Base-by-base conservation (phyloP, 805 yeast genomes). In the Sugiyamaella chiloensis region DNA sequence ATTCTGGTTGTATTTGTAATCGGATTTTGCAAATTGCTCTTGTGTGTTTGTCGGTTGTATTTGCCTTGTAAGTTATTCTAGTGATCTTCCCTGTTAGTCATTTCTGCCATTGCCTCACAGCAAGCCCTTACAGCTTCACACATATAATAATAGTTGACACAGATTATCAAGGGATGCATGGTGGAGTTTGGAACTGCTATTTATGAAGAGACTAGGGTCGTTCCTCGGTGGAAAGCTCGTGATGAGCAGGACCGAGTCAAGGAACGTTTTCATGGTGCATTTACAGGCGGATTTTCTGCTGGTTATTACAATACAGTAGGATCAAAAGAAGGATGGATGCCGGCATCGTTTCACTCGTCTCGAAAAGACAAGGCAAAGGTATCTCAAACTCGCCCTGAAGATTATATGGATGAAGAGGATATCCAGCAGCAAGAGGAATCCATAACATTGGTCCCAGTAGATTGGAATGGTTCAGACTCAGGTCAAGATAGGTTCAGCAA, bases 391-490 rank as follows among this genome's bases (percentile, higher is more conserved):
- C 48, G 54, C 12, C 52, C 55, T 5, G 63, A 63, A 29, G 66
- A 64, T 41, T 64, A 56, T 31, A 62, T 65, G 65, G 68, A 64
- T 51, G 67, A 63, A 20, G 68, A 64, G 34, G 68, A 64, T 36
- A 44, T 54, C 2, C 52, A 52, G 6, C 58, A 59, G 21, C 44
- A 31, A 11, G 61, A 60, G n/a, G 49, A 47, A 5, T 24, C 47
- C 7, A 52, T 53, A 27, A 49, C 24, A 2, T 45, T 59, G 14
- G 47, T 47, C 11, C 49, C 58, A 2, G 37, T 46, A 19, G 51
- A 52, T 27, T 37, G 37, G 36, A 72, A 88, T 71, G 96, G 96
- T 3, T 88, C 96, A 96, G 67, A 68, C 16, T 67, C 70, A 42
- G 96, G 96, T 26, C 84, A 83, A 61, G 52, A 46, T 12, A 51